Evolutionary conservation across 2,329 filamentous ascomycete genomes (phyloP), one percentile per base, ranked within the genome.

Genomic region (Pseudogymnoascus destructans): DNA sequence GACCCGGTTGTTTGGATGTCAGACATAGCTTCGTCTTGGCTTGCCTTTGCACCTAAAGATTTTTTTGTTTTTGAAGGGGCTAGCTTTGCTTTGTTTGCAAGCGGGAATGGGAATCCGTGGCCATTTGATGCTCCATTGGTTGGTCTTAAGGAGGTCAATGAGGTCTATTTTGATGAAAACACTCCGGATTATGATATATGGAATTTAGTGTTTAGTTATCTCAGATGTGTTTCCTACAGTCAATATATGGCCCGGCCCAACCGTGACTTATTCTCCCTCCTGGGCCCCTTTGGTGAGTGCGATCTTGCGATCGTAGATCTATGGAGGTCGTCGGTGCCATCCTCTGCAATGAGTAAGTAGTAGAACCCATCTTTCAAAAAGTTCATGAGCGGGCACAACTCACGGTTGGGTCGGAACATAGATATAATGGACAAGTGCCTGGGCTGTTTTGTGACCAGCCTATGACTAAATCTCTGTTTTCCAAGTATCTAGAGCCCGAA

Each of bases 71-170:
- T 64, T 54, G 59, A 58, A 17, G 63, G 63, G 4, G 61, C 61
- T 8, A 58, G 55, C 11, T 64, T 63, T 56, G 62, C 59, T 11
- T 19, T 64, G 10, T 64, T 64, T 52, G 63, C 61, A 25, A 64
- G 61, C 33, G 63, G 62, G 15, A 61, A 59, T 60, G 63, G 63
- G 7, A 58, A 64, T 17, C 62, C 62, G n/a, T 64, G 63, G 63
- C 62, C 60, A 9, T 59, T 55, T 15, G 54, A 62, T 19, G 62
- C 54, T 0, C 61, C 59, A 11, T 55, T 36, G 17, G 63, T 64
- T 17, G 61, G 62, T 1, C 64, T 64, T 36, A 36, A 59, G 13
- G 59, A 62, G 56, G 57, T 64, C 8, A 52, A 30, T 17, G 63
- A 64, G 58, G 55, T 54, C 8, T 64, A 64, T 49, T 52, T 32